Conservation (phyloP, 805 yeast genomes). For the Saturnispora sanitii region DNA sequence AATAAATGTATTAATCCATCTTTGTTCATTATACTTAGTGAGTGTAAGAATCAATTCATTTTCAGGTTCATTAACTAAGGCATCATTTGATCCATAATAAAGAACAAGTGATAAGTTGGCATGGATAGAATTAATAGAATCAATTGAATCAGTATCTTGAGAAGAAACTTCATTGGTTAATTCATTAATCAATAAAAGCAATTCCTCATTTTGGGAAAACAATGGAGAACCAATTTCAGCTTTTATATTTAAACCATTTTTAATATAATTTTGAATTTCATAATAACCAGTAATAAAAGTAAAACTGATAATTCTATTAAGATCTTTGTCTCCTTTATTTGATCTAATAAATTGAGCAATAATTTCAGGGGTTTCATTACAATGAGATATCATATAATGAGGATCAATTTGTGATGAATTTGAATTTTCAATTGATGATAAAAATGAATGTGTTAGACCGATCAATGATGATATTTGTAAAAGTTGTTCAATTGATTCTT, state of each 20-base stretch:
- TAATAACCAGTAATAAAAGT: conserved; percentile 9
- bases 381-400: conserved; percentile 1
- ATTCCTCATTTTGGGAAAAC: conserved; percentile 12
- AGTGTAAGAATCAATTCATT: conserved; percentile 8
- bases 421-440: conserved; percentile 4
- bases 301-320: conserved; percentile 2
- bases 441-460: conserved; percentile 13
- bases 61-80: conserved; percentile 5
- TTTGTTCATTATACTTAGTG: conserved; percentile 17
- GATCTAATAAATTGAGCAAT: conserved; percentile 5
- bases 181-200: conserved; percentile 16
- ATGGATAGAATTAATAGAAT: neutral
- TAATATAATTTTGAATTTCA: conserved; percentile 7
- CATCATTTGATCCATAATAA: conserved; percentile 18
- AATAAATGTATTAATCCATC: conserved; percentile 56
- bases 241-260: conserved; percentile 1
- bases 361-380: conserved; percentile 4
- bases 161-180: conserved; percentile 12
- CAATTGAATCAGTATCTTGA: neutral
- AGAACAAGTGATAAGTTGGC: conserved; percentile 17
- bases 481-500: conserved; percentile 5
- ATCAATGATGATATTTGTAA: conserved; percentile 15
- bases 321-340: conserved; percentile 3
- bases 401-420: neutral
- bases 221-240: conserved; percentile 7